A percentile compares a stretch with the other conserved stretches of the same genome.
Conservation (phyloP, 2,329 filamentous ascomycete species). For the Microcyclospora pomicola region DNA sequence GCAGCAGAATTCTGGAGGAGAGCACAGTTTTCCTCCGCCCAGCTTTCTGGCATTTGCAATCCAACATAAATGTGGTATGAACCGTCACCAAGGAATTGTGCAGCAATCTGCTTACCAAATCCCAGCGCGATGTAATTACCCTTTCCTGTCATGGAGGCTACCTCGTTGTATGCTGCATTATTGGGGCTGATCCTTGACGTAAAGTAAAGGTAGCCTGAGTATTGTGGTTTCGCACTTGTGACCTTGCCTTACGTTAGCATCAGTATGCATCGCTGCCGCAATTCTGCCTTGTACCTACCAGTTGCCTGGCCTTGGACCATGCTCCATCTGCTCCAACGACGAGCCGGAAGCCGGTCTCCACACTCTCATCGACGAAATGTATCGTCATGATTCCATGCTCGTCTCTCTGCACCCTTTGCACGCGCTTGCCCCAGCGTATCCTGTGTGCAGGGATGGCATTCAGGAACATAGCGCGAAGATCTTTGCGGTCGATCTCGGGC, state of each 20-base stretch:
- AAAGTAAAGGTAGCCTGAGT: slow-evolving; percentile 24
- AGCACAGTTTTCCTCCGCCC: slow-evolving; percentile 3
- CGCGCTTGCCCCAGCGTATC: slow-evolving; percentile 22
- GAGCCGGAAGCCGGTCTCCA: slow-evolving; percentile 27
- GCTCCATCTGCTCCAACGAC: slow-evolving; percentile 37
- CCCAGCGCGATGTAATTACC: slow-evolving; percentile 15
- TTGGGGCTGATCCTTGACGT: slow-evolving; percentile 12
- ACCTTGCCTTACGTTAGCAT: slow-evolving; percentile 11
- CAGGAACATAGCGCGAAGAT: slow-evolving; percentile 26
- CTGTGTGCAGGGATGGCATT: slow-evolving; percentile 20
- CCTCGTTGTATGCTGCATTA: slow-evolving; percentile 18
- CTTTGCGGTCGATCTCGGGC: slow-evolving; percentile 30
- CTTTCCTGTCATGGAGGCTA: slow-evolving; percentile 16
- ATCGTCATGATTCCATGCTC: slow-evolving; percentile 12
- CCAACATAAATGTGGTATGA: slow-evolving; percentile 11
- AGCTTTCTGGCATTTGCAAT: slow-evolving; percentile 10
- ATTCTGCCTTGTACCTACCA: not conserved
- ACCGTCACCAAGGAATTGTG: slow-evolving; percentile 11
- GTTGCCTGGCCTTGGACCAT: slow-evolving; percentile 26
- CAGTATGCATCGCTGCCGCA: slow-evolving; percentile 14
- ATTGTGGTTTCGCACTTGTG: slow-evolving; percentile 22
- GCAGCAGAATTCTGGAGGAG: slow-evolving; percentile 21
- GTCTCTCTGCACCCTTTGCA: slow-evolving; percentile 11
- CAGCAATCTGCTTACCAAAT: slow-evolving; percentile 9
- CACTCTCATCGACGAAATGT: slow-evolving; percentile 18